phyloP scores from a whole-genome alignment of 345 rosid genomes.

The Conringia planisiliqua region DNA sequence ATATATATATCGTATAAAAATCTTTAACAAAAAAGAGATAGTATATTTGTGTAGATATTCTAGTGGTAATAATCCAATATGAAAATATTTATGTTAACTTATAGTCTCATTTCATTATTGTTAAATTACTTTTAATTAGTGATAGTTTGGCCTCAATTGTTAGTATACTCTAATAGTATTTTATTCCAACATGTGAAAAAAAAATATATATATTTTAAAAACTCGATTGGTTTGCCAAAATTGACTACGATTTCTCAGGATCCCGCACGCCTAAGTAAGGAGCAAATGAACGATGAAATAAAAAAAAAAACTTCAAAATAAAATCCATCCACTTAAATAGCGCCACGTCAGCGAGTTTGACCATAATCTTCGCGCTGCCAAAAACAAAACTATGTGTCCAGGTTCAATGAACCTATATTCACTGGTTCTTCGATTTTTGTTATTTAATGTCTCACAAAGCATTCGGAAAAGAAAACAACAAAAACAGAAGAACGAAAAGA shows the following conservation, averaged over 20 bases:
- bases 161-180: too few species aligned
- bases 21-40: not conserved
- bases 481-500: too few species aligned
- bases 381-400: constrained; percentile 15
- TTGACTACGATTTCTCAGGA: constrained; percentile 2
- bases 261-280: not conserved
- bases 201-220: too few species aligned
- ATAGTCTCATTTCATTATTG: not conserved
- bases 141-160: not conserved
- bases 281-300: not conserved
- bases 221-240: not conserved
- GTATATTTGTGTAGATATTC: not conserved
- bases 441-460: constrained; percentile 9
- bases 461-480: not conserved
- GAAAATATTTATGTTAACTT: not conserved
- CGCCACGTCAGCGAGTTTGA: constrained; percentile 9
- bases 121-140: too few species aligned
- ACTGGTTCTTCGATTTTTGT: not conserved
- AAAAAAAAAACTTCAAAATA: not conserved
- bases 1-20: not conserved
- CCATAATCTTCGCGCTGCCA: not conserved
- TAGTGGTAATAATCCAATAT: not conserved
- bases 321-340: not conserved
- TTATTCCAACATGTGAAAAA: too few species aligned
- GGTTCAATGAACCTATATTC: constrained; percentile 40